phyloP scores from a whole-genome alignment of 2,329 filamentous ascomycete genomes.

The Cladosporium cucumerinum region DNA sequence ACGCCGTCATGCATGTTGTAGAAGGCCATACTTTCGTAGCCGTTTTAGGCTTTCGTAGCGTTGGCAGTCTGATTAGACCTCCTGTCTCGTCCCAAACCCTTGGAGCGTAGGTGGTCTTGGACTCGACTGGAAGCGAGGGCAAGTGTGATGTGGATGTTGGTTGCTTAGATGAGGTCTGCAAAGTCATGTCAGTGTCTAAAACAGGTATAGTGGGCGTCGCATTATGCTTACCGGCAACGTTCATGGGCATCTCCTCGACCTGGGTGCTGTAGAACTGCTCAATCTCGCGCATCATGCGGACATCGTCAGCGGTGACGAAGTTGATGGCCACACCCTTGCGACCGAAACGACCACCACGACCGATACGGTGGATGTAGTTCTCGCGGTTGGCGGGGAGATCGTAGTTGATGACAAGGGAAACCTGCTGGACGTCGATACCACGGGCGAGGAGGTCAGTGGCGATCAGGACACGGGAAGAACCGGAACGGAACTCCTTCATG shows the following conservation, averaged over 20 bases:
- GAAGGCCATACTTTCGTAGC: conserved; percentile 25
- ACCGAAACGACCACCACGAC: conserved; percentile 90
- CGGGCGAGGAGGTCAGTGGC: conserved; percentile 97
- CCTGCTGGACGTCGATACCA: conserved; percentile 98
- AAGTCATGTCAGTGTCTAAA: conserved; percentile 37
- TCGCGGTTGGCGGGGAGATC: conserved; percentile 97
- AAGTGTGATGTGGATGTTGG: conserved; percentile 19
- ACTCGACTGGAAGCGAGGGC: conserved; percentile 20
- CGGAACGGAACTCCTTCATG: conserved; percentile 98
- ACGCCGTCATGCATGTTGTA: conserved; percentile 28
- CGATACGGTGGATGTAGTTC: conserved; percentile 99
- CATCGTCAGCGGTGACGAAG: conserved; percentile 97
- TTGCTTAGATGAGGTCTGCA: conserved; percentile 40
- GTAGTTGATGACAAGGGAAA: conserved; percentile 98
- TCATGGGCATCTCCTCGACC: conserved; percentile 99
- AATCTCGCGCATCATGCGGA: conserved; percentile 97
- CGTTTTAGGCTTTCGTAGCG: conserved; percentile 11
- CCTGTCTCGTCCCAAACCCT: conserved; percentile 14
- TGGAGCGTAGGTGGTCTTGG: conserved; percentile 24
- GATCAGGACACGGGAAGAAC: conserved; percentile 92
- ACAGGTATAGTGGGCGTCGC: neutral
- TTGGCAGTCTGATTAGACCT: conserved; percentile 7
- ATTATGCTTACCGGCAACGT: conserved; percentile 58
- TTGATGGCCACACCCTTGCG: conserved; percentile 99
- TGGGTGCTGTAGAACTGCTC: conserved; percentile 99